Evolutionary conservation across 306 rosid species (phyloP).

Genomic region (Pterocarpus santalinus): DNA sequence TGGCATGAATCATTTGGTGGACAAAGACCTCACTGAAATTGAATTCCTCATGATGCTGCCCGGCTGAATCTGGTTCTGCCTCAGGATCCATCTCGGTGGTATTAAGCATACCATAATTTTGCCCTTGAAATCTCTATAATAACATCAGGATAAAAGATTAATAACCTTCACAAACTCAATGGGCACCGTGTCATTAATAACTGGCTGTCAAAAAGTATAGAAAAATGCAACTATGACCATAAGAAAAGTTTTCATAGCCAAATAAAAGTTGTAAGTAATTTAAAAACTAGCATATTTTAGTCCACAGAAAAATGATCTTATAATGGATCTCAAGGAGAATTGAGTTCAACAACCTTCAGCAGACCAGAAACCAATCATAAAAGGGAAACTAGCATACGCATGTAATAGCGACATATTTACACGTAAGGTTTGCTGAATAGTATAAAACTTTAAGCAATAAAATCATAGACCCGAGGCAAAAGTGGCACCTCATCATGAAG

Average conservation of each 20-base stretch:
- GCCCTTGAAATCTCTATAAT: conserved; percentile 89
- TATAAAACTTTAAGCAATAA: conserved; percentile 30
- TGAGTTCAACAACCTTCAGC: conserved; percentile 3
- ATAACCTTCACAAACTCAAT: conserved; percentile 35
- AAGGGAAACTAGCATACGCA: conserved; percentile 12
- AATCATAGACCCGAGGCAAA: conserved; percentile 37
- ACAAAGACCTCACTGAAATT: conserved; percentile 93
- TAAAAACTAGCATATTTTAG: conserved; percentile 6
- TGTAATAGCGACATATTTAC: background rate
- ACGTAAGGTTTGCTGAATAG: conserved; percentile 17
- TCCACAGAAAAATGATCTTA: conserved; percentile 31
- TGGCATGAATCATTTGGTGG: conserved; percentile 95
- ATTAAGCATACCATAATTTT: conserved; percentile 73
- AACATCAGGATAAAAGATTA: conserved; percentile 37
- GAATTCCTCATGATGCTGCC: conserved; percentile 80
- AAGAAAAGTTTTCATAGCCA: conserved; percentile 19
- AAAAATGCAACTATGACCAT: background rate
- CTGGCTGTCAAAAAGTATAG: conserved; percentile 27
- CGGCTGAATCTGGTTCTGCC: conserved; percentile 73
- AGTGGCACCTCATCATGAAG: conserved; percentile 74
- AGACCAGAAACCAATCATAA: background rate
- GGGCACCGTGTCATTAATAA: conserved; percentile 13
- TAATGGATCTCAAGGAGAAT: background rate
- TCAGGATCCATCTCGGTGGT: conserved; percentile 82
- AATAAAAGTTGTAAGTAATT: background rate